Evolutionary conservation across 2,329 filamentous ascomycete genomes (phyloP).

Genomic region (Fusarium protoensiforme): DNA sequence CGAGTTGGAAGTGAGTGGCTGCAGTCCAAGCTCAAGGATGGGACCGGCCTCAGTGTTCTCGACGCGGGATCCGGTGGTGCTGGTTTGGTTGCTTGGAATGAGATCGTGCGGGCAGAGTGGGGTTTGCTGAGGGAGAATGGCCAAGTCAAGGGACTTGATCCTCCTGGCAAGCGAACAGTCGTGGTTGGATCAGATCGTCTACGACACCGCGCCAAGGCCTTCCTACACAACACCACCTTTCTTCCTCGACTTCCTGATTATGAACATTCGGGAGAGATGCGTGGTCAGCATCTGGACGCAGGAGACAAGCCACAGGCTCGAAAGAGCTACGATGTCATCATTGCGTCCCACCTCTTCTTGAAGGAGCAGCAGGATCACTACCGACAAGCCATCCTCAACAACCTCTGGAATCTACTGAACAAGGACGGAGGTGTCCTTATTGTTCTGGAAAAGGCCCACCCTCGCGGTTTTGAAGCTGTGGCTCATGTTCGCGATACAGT

Average conservation of each 20-base stretch:
- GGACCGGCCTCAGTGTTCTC: conserved; percentile 70
- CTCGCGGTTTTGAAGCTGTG: conserved; percentile 91
- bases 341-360: conserved; percentile 87
- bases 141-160: conserved; percentile 54
- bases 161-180: conserved; percentile 81
- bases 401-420: conserved; percentile 88
- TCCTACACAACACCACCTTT: conserved; percentile 91
- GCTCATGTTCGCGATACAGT: conserved; percentile 85
- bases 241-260: conserved; percentile 92
- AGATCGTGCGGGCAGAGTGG: conserved; percentile 85
- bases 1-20: conserved; percentile 79
- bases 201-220: conserved; percentile 77
- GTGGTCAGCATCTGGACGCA: conserved; percentile 69
- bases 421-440: conserved; percentile 88
- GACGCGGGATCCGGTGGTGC: conserved; percentile 82
- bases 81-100: conserved; percentile 79
- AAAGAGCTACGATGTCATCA: conserved; percentile 89
- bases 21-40: conserved; percentile 68
- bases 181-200: conserved; percentile 81
- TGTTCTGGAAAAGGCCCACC: conserved; percentile 89
- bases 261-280: conserved; percentile 71
- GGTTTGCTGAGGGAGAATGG: conserved; percentile 70
- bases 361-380: conserved; percentile 79
- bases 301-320: conserved; percentile 65
- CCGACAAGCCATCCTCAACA: conserved; percentile 83